phyloP scores from a whole-genome alignment of 2,329 filamentous ascomycete species.

The Ceratocystis colombiana region DNA sequence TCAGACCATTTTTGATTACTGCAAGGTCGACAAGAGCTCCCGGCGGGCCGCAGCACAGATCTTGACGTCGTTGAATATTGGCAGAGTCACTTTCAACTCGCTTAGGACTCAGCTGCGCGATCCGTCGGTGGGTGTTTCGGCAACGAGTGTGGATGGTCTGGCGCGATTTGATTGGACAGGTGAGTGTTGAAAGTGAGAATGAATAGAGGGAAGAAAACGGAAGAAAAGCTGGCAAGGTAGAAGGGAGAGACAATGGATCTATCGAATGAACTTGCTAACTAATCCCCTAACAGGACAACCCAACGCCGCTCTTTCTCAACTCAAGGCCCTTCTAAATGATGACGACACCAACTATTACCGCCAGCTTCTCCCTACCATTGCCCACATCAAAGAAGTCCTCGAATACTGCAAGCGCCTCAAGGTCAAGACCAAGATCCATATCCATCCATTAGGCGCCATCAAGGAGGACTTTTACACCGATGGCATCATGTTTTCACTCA shows the following conservation, averaged over 20 bases:
- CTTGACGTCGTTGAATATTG: conserved; percentile 77
- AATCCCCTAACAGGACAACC: conserved; percentile 39
- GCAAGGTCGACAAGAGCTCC: conserved; percentile 60
- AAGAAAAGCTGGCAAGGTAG: not conserved
- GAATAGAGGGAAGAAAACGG: not conserved
- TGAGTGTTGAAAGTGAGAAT: conserved; percentile 31
- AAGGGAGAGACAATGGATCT: not conserved
- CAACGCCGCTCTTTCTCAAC: conserved; percentile 46
- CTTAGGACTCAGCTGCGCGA: conserved; percentile 72
- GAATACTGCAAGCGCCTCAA: conserved; percentile 66
- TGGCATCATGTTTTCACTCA: conserved; percentile 79
- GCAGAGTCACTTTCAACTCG: conserved; percentile 70
- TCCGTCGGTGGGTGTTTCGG: conserved; percentile 69
- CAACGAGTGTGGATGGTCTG: conserved; percentile 83
- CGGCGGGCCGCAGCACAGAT: conserved; percentile 68
- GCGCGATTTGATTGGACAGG: conserved; percentile 83
- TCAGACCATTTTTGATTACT: conserved; percentile 81
- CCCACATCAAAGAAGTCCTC: conserved; percentile 68
- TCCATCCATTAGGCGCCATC: conserved; percentile 75
- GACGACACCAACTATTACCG: conserved; percentile 59
- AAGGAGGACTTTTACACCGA: conserved; percentile 85
- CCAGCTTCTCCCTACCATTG: conserved; percentile 63
- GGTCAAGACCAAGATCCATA: conserved; percentile 66
- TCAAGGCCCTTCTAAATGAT: conserved; percentile 52
- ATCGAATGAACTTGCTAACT: conserved; percentile 22